A percentile compares a stretch with the other conserved stretches of the same genome.
These are phyloP conservation scores for Nasturtium officinale DNA, from an alignment of 345 rosid genomes.

Conservation along the genomic window DNA sequence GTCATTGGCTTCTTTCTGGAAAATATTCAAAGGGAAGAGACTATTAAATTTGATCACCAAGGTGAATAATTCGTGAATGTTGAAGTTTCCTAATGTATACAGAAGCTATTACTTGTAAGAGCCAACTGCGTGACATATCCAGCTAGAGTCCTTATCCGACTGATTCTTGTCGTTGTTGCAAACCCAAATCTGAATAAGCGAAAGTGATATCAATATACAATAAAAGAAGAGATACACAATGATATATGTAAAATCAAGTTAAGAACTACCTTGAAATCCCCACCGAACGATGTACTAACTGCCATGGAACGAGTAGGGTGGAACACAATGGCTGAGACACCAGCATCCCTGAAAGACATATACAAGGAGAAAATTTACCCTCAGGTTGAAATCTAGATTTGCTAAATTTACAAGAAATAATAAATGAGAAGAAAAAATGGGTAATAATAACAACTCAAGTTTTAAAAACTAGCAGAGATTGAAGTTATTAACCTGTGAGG, in stretches of 20 bases:
- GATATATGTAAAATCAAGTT: neutral
- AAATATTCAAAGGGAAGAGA: neutral
- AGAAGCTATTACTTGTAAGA: slow-evolving; percentile 72
- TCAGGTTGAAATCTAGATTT: neutral
- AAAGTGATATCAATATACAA: neutral
- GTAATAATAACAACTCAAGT: neutral
- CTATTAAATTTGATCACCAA: neutral
- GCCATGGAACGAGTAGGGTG: slow-evolving; percentile 75
- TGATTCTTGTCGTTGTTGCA: slow-evolving; percentile 51
- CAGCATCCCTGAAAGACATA: slow-evolving; percentile 63
- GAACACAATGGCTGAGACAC: slow-evolving; percentile 73
- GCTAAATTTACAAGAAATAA: neutral
- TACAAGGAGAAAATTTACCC: neutral
- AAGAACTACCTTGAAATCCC: slow-evolving; percentile 87
- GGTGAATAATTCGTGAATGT: neutral
- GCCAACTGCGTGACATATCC: slow-evolving; percentile 92
- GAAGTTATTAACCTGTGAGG: slow-evolving; percentile 74
- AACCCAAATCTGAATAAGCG: slow-evolving; percentile 68
- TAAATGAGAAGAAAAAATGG: neutral
- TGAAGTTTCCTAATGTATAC: slow-evolving; percentile 1
- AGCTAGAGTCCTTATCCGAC: slow-evolving; percentile 55
- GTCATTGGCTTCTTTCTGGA: slow-evolving; percentile 86
- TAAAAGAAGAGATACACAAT: neutral
- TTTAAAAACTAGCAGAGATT: slow-evolving; percentile 12
- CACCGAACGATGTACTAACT: slow-evolving; percentile 82